Evolutionary conservation across 164 flowering plant species (phyloP).

Genomic region (Stephania japonica): DNA sequence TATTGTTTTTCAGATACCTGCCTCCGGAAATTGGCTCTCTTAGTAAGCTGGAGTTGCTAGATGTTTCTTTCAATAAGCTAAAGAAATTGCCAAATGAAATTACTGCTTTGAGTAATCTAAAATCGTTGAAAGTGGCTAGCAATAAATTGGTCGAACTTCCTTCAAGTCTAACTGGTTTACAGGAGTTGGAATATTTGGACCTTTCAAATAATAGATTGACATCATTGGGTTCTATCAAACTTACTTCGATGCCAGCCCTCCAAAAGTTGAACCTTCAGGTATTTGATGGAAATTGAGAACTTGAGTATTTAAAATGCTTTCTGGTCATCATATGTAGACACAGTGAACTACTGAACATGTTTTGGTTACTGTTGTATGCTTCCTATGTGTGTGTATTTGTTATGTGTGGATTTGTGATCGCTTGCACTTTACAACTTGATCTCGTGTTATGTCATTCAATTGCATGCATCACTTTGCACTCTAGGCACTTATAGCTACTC

Average conservation of each 20-base stretch:
- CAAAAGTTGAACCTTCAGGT: conserved; percentile 81
- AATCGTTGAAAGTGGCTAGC: conserved; percentile 64
- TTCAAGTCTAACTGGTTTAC: conserved; percentile 43
- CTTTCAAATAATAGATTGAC: conserved; percentile 81
- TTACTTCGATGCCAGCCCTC: conserved; percentile 60
- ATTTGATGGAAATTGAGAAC: conserved; percentile 4
- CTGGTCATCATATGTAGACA: neutral
- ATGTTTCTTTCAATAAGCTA: conserved; percentile 89
- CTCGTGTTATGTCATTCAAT: neutral
- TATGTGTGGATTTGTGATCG: neutral
- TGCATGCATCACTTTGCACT: no score
- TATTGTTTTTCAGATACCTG: conserved; percentile 55
- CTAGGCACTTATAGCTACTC: no score
- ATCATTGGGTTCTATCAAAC: conserved; percentile 63
- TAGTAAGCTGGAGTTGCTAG: conserved; percentile 62
- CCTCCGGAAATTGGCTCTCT: conserved; percentile 88
- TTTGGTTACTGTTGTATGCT: neutral
- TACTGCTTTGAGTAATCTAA: conserved; percentile 47
- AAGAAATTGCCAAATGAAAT: conserved; percentile 75
- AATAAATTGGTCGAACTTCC: conserved; percentile 82
- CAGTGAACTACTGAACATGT: neutral
- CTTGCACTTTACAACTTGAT: no score
- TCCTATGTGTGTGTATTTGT: neutral
- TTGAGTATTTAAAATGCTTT: neutral
- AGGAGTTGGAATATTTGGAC: conserved; percentile 69